Evolutionary conservation across 441 rosid species (phyloP), one percentile per base, ranked within the genome.

Genomic region (Corymbia calophylla): DNA sequence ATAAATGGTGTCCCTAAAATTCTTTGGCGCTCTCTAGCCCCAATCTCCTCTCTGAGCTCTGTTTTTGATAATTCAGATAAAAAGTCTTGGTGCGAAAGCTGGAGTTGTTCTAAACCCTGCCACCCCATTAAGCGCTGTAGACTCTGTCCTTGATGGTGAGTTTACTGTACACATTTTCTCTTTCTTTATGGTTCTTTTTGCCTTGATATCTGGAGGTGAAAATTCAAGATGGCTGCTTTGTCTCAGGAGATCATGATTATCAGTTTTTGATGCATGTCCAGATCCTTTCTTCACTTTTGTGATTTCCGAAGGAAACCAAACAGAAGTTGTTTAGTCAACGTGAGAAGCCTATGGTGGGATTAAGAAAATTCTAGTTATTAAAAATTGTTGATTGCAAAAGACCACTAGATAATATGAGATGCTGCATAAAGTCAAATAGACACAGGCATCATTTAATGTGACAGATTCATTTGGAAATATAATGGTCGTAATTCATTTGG

Each of bases 81-180:
- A 98, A 93, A 70, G 90, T 93, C 94, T 98, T 88, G 99, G 99
- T 9, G 99, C 99, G 87, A 98, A 98, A 93, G 99, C 99, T 92
- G 99, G 99, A 93, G 99, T 97, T 87, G 99, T 97, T 62, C 91
- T 98, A 88, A 97, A 98, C 92, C 99, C 99, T 73, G 99, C 91
- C 62, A 96, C 99, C 87, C 96, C 99, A 56, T 92, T 98, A 90
- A 96, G 85, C 91, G 89, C 98, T 44, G 95, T 98, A 88, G 99
- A 98, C 62, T 95, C 95, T 91, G 95, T 97, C 87, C 96, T 97
- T 85, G 99, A 97, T 91, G 96, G 99, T 95, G 92, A 96, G 97
- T 93, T 91, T 31, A 86, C 77, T 82, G 35, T 86, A 53, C 55
- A 51, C 64, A 44, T 88, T 66, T 60, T 55, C 29, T 35, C 64